Evolutionary conservation across 106 monocot species (phyloP).

Genomic region (Dendrobium chrysotoxum): DNA sequence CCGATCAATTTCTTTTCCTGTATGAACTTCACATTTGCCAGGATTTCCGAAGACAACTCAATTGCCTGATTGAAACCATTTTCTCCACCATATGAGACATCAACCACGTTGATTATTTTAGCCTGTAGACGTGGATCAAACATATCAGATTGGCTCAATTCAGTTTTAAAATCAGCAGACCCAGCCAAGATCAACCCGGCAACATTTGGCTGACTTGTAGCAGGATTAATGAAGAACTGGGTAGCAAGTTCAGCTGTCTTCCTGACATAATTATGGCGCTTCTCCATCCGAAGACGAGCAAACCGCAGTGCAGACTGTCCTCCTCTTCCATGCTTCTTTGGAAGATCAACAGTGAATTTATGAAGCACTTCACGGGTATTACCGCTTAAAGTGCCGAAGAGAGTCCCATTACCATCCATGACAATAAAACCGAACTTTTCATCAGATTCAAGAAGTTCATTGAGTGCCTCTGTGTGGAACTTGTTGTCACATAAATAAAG

Average conservation of each 20-base stretch:
- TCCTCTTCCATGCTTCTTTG: slow-evolving; percentile 62
- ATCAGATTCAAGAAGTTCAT: slow-evolving; percentile 31
- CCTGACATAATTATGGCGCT: slow-evolving; percentile 59
- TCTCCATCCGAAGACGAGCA: slow-evolving; percentile 65
- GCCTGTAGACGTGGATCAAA: slow-evolving; percentile 55
- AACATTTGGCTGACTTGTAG: slow-evolving; percentile 31
- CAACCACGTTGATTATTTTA: slow-evolving; percentile 55
- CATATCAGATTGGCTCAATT: slow-evolving; percentile 60
- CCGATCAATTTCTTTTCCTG: slow-evolving; percentile 59
- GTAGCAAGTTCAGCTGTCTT: slow-evolving; percentile 47
- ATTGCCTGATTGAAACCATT: slow-evolving; percentile 50
- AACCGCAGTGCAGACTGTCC: slow-evolving; percentile 59
- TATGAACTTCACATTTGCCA: slow-evolving; percentile 60
- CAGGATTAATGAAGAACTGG: slow-evolving; percentile 23
- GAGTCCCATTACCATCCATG: slow-evolving; percentile 60
- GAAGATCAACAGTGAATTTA: slow-evolving; percentile 56
- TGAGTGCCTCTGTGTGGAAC: slow-evolving; percentile 24
- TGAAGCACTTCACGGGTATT: slow-evolving; percentile 38
- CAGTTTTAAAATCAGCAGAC: slow-evolving; percentile 41
- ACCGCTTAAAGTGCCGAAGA: slow-evolving; percentile 59
- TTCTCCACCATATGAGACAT: slow-evolving; percentile 48
- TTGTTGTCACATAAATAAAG: slow-evolving; percentile 22
- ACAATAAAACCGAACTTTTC: slow-evolving; percentile 33
- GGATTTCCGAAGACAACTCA: slow-evolving; percentile 49
- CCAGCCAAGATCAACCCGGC: slow-evolving; percentile 24